Base-by-base conservation (phyloP, 768 basidiomycete species). In the Suillus clintonianus region DNA sequence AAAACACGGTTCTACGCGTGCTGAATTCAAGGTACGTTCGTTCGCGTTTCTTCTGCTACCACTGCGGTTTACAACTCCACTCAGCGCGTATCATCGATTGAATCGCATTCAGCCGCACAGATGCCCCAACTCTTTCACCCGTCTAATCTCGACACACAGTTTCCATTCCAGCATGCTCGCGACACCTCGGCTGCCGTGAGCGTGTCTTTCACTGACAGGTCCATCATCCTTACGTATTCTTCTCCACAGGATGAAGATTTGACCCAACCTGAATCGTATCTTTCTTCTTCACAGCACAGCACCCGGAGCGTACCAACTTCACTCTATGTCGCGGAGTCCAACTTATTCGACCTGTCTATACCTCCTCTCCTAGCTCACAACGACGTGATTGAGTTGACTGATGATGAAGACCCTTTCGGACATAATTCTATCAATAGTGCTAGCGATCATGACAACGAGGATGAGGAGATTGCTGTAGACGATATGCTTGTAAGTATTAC, bases 401-500 rank as follows among this genome's bases (percentile, higher is more conserved):
- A 22, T 5, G 32, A 66, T 2, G 61, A 65, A 13, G 67, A 68
- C 1, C 56, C 50, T 14, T 54, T 14, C n/a, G 17, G 3, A 17
- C 11, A 34, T 19, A 15, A 57, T 53, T 2, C 9, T 27, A 37
- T 34, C 30, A n/a, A 61, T 19, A 24, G 3, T 47, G 10, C 13
- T 14, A 72, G 69, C 61, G 37, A 43, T 13, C 3, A 58, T 22
- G 65, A 62, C 27, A 70, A 75, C 68, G 69, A 69, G 32, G 64
- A 72, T 30, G 71, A 71, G 10, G 73, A 68, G 50, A 42, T 61
- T 3, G 32, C 36, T 5, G 43, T 65, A 24, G 24, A 53, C 1
- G 55, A 63, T 5, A 32, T 64, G 39, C 48, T 66, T 64, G 74
- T 74, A 19, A 67, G 72, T 73, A 41, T 60, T 65, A n/a, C 24